These are phyloP conservation scores for Caryocar brasiliense DNA, from an alignment of 441 rosid genomes.

Conservation along the genomic window DNA sequence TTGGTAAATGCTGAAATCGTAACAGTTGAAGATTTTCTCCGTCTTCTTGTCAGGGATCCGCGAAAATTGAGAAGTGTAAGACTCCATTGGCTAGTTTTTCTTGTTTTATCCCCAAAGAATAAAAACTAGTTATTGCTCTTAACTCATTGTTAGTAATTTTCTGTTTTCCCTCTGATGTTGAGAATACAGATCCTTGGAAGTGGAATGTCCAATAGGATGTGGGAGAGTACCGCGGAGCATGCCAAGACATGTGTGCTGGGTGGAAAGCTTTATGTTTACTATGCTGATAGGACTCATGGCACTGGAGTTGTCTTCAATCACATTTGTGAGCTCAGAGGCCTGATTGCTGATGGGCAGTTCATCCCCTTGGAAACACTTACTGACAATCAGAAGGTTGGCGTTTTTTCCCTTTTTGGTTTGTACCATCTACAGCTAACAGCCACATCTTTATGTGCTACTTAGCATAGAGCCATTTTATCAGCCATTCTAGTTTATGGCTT, in stretches of 20 bases:
- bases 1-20: constrained; percentile 45
- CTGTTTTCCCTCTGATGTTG: constrained; percentile 4
- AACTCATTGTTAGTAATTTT: neutral
- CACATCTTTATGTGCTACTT: too few relatives aligned
- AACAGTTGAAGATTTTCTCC: constrained; percentile 85
- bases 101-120: neutral
- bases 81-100: neutral
- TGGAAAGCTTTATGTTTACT: constrained; percentile 74
- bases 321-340: constrained; percentile 75
- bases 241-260: constrained; percentile 91
- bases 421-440: too few relatives aligned
- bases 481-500: too few relatives aligned
- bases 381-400: constrained; percentile 66
- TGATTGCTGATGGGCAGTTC: constrained; percentile 66
- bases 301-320: constrained; percentile 82
- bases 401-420: neutral
- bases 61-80: constrained; percentile 73
- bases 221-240: constrained; percentile 92
- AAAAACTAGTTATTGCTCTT: neutral
- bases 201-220: constrained; percentile 97
- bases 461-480: too few relatives aligned
- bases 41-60: constrained; percentile 69
- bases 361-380: constrained; percentile 64
- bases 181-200: constrained; percentile 74
- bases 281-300: constrained; percentile 44